Conservation (phyloP, 345 rosid genomes). For the Eucalyptus leucophloia region DNA sequence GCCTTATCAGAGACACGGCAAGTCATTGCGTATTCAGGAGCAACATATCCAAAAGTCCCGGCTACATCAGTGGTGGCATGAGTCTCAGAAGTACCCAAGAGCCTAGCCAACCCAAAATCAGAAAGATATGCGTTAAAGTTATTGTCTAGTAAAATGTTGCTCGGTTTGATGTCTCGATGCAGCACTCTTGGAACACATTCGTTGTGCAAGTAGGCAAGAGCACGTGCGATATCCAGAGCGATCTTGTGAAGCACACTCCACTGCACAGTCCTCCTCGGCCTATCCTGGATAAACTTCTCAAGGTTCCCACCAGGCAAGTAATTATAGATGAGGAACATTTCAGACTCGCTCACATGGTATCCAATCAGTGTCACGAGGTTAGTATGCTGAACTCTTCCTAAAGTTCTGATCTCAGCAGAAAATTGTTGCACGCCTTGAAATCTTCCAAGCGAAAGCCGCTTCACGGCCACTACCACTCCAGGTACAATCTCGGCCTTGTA, state of each 20-base stretch:
- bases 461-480: conserved; percentile 35
- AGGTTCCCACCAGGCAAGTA: conserved; percentile 46
- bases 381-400: conserved; percentile 37
- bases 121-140: conserved; percentile 38
- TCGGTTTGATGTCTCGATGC: conserved; percentile 46
- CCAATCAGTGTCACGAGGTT: conserved; percentile 42
- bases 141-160: conserved; percentile 35
- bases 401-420: conserved; percentile 39
- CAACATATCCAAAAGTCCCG: conserved; percentile 46
- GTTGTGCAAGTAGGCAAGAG: conserved; percentile 38
- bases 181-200: conserved; percentile 37
- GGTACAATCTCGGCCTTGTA: conserved; percentile 38
- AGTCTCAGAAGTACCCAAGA: conserved; percentile 41
- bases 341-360: conserved; percentile 35
- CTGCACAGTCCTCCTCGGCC: conserved; percentile 18
- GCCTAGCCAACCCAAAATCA: conserved; percentile 44
- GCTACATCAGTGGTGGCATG: conserved; percentile 52
- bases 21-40: conserved; percentile 51
- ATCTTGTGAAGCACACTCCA: conserved; percentile 45
- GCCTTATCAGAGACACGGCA: conserved; percentile 47
- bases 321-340: conserved; percentile 40
- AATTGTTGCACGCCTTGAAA: conserved; percentile 47
- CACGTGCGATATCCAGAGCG: conserved; percentile 41
- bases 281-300: conserved; percentile 35
- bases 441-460: conserved; percentile 38